phyloP scores from a whole-genome alignment of 345 rosid species.

The Ceriops decandra region DNA sequence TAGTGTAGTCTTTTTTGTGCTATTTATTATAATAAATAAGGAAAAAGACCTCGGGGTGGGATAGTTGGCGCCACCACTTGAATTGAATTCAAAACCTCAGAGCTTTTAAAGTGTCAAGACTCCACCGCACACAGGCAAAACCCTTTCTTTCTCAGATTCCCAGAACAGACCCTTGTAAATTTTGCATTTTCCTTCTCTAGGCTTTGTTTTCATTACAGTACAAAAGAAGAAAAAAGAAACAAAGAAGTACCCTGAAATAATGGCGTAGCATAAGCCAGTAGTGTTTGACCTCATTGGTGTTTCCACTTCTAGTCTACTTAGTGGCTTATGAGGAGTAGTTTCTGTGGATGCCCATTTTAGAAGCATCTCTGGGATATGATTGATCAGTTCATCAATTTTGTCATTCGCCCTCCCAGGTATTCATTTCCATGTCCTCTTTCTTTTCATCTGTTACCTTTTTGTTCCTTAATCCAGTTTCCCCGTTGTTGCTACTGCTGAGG shows the following conservation, averaged over 20 bases:
- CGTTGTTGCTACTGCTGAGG: neutral
- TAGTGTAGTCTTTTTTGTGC: neutral
- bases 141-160: neutral
- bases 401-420: constrained; percentile 98
- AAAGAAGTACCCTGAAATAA: neutral
- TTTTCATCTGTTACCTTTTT: neutral
- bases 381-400: constrained; percentile 96
- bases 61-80: neutral
- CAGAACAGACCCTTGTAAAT: neutral
- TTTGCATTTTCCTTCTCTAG: neutral
- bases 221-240: neutral
- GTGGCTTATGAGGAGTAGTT: neutral
- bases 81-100: neutral
- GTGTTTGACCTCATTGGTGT: neutral
- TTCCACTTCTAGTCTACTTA: neutral
- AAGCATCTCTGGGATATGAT: constrained; percentile 42
- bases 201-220: neutral
- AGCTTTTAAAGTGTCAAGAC: neutral
- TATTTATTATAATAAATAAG: neutral
- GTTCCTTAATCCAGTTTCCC: too few species aligned
- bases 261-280: constrained; percentile 1
- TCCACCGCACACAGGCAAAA: neutral
- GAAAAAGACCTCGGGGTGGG: neutral
- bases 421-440: neutral
- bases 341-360: constrained; percentile 9